Conservation (phyloP, 1,284 basidiomycete species). For the Ganoderma boninense region DNA sequence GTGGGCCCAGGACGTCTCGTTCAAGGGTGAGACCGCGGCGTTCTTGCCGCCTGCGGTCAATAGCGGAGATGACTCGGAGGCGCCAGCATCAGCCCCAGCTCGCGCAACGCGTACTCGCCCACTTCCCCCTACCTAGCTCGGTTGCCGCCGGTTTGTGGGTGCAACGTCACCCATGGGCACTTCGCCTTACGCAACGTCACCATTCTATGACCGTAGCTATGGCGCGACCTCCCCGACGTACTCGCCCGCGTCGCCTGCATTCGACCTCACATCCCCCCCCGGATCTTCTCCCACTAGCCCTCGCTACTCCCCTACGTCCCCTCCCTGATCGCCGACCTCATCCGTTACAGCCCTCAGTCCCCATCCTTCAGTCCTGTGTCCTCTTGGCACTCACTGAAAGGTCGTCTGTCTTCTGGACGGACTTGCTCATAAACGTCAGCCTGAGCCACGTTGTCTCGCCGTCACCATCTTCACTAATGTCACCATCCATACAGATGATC, state of each 20-base stretch:
- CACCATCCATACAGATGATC: too few relatives aligned
- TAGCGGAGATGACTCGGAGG: conserved; percentile 86
- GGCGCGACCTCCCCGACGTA: conserved; percentile 86
- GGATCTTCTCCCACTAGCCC: conserved; percentile 91
- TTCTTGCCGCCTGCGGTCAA: conserved; percentile 96
- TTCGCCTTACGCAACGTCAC: conserved; percentile 82
- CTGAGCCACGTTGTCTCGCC: too few relatives aligned
- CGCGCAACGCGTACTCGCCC: conserved; percentile 85
- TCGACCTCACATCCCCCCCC: conserved; percentile 83
- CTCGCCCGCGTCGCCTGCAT: conserved; percentile 84
- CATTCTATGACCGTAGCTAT: conserved; percentile 75
- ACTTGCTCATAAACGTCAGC: too few relatives aligned
- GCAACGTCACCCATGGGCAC: conserved; percentile 86
- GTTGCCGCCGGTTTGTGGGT: conserved; percentile 81
- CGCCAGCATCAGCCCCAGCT: conserved; percentile 77
- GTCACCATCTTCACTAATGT: too few relatives aligned
- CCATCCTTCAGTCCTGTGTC: conserved; percentile 89
- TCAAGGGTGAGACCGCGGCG: conserved; percentile 86
- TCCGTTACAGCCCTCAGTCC: conserved; percentile 82
- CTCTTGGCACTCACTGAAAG: conserved; percentile 85
- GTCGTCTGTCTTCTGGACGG: too few relatives aligned
- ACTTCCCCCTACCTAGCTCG: conserved; percentile 90
- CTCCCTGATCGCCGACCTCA: conserved; percentile 87
- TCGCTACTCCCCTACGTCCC: conserved; percentile 85
- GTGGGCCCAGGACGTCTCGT: conserved; percentile 72